Base-by-base conservation (phyloP, 2,329 filamentous ascomycete species). In the Talaromyces sp. region DNA sequence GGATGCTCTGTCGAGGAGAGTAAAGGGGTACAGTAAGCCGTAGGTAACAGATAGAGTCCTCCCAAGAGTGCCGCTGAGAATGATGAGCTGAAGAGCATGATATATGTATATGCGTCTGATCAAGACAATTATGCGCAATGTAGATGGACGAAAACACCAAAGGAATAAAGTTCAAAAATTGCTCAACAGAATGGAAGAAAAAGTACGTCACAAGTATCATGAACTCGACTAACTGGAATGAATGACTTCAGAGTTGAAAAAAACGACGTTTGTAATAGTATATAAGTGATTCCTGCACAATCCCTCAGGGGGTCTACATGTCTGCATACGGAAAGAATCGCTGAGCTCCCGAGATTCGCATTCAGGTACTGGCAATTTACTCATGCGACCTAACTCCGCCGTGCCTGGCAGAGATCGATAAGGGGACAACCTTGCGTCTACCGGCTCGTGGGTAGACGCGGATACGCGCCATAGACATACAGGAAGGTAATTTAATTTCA, bases 21-120 rank as follows among this genome's bases (percentile, higher is more conserved):
- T 6, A 63, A 1, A 25, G 62, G 62, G 3, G 62, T 57, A 42
- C 48, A 56, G 18, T n/a, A 42, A 21, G 39, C 35, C 2, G 31
- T 14, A 9, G 62, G 40, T 50, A 63, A 59, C 11, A 63, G 37
- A 31, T 28, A 46, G 28, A 60, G 46, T 46, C 48, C 59, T 42
- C 48, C 58, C 31, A 63, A 31, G n/a, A 60, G 46, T 11, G 50
- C 50, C 31, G 23, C n/a, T 23, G 50, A 54, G 18, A 63, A 21
- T n/a, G 58, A 52, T 14, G 37, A 33, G n/a, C 33, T 40, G 16
- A n/a, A 25, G 14, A 33, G 33, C 58, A 52, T 60, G n/a, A 52
- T 60, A 50, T 46, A 31, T 50, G 23, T 33, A 5, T 54, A 21
- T 23, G 31, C 4, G 21, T 35, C 16, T 7, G 5, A 31, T 7